Evolutionary conservation across 768 basidiomycete genomes (phyloP), one percentile per base, ranked within the genome.

Genomic region (Lactarius hatsudake): DNA sequence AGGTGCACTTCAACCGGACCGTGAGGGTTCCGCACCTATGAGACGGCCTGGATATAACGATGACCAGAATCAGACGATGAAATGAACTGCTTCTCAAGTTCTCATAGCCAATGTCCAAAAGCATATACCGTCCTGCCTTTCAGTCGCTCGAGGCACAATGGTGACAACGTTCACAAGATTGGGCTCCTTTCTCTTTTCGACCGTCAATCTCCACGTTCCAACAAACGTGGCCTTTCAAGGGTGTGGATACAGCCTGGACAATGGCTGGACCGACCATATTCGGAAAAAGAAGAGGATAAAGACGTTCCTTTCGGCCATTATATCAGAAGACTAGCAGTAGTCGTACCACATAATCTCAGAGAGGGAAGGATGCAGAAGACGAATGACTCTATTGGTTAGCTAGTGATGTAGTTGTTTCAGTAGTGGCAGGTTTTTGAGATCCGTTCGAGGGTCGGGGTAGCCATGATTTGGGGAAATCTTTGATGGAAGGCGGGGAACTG

Each of bases 361-460:
- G 26, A 34, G 38, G 26, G 18, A 55, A 30, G 30, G 53, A 42
- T 30, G 38, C 38, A 54, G 30, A 42, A 32, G 28, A 23, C 40
- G 34, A 54, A 54, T 13, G 17, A 61, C 34, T 64, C 53, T 67
- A 64, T 60, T 36, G 59, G 42, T 26, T 36, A 42, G n/a, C 42
- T 64, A 61, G 63, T 18, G 62, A 51, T 43, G 48, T 32, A 23
- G 10, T 20, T n/a, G 20, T 20, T 23, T 23, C 57, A 32, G 28
- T 26, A n/a, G 62, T 36, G 42, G 40, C 18, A 30, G 54, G 26
- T 8, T 40, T 60, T 17, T 48, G 56, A 40, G 61, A 28, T 67
- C 51, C 42, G 15, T 56, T 59, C 15, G 63, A 86, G 67, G 45
- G 59, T 15, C 38, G 59, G 20, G 68, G 71, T 18, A 71, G 65